phyloP scores from a whole-genome alignment of 306 rosid species.

The Medicago arabica region DNA sequence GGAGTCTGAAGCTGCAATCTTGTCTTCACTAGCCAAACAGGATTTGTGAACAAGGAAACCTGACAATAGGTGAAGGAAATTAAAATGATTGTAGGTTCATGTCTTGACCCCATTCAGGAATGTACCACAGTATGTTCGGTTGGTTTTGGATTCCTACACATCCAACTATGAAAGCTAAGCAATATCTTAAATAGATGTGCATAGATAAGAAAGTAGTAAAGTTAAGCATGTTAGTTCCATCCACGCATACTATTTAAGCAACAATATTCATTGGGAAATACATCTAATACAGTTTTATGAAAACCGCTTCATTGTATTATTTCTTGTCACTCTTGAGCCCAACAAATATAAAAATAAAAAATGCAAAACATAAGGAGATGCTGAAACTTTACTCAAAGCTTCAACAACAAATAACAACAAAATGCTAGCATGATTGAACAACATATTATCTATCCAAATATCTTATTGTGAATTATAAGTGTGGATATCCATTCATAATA shows the following conservation, averaged over 20 bases:
- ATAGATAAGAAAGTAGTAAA: constrained; percentile 21
- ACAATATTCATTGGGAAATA: constrained; percentile 26
- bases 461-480: neutral
- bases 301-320: constrained; percentile 20
- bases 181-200: constrained; percentile 30
- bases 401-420: constrained; percentile 27
- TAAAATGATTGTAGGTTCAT: constrained; percentile 35
- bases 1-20: constrained; percentile 99
- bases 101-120: constrained; percentile 19
- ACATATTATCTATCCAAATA: neutral
- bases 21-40: constrained; percentile 94
- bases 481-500: constrained; percentile 29
- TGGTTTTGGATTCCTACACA: constrained; percentile 32
- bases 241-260: constrained; percentile 10
- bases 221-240: constrained; percentile 18
- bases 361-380: constrained; percentile 24
- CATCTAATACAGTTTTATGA: constrained; percentile 28
- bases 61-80: constrained; percentile 50
- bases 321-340: constrained; percentile 20
- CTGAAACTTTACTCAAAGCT: constrained; percentile 29
- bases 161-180: constrained; percentile 31
- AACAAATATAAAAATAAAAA: constrained; percentile 9
- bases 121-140: constrained; percentile 12
- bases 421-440: constrained; percentile 34
- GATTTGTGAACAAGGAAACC: constrained; percentile 92